Conservation (phyloP, 306 rosid genomes). For the Mimosa bimucronata region DNA sequence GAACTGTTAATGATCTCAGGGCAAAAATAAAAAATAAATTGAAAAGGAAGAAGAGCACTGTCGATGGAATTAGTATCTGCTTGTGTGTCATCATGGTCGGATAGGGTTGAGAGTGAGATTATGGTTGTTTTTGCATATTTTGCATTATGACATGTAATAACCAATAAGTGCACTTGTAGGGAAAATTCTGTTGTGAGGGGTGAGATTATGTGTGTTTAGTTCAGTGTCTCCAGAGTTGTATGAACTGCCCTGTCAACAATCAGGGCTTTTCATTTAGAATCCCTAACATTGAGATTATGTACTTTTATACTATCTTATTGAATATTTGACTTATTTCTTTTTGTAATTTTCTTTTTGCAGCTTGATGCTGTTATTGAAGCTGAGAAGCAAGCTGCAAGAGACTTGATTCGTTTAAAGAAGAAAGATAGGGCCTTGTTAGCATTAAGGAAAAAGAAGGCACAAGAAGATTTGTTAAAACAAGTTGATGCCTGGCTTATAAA, state of each 20-base stretch:
- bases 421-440: slow-evolving; percentile 93
- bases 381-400: slow-evolving; percentile 91
- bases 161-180: neutral
- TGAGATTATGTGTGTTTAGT: neutral
- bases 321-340: slow-evolving; percentile 16
- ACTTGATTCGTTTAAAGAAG: slow-evolving; percentile 86
- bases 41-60: neutral
- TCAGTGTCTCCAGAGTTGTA: slow-evolving; percentile 10
- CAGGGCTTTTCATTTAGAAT: slow-evolving; percentile 12
- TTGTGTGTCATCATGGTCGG: neutral
- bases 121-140: neutral
- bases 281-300: slow-evolving; percentile 4
- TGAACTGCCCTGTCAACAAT: neutral
- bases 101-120: too few species aligned
- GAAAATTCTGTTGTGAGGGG: neutral
- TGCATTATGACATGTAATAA: neutral
- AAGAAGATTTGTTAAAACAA: slow-evolving; percentile 94
- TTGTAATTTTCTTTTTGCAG: slow-evolving; percentile 45
- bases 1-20: neutral
- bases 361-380: slow-evolving; percentile 97
- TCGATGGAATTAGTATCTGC: neutral
- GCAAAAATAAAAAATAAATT: neutral
- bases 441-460: slow-evolving; percentile 84
- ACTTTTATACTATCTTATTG: neutral
- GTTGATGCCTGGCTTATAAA: slow-evolving; percentile 93